Conservation (phyloP, 495 filamentous ascomycete species). For the Aspergillus olivimuriae region DNA sequence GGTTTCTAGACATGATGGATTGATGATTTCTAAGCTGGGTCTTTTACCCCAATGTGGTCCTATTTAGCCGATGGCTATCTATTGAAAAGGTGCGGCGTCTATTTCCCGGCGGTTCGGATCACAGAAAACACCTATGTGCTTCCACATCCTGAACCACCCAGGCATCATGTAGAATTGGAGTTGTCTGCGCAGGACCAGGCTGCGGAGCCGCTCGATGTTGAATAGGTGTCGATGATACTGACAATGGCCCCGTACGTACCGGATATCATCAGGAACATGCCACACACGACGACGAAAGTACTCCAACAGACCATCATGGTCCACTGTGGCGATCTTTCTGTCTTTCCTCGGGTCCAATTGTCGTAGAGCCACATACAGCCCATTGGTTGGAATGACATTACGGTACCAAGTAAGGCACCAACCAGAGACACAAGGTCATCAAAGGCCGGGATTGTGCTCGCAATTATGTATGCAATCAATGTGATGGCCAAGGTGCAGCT, state of each 20-base stretch:
- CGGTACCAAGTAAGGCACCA: slow-evolving; percentile 45
- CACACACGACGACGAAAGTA: slow-evolving; percentile 11
- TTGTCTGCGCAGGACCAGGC: slow-evolving; percentile 17
- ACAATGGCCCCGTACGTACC: slow-evolving; percentile 47
- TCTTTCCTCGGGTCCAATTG: too few species aligned
- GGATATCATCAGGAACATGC: slow-evolving; percentile 43
- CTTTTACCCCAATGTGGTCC: too few species aligned
- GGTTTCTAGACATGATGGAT: too few species aligned
- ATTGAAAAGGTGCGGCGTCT: too few species aligned
- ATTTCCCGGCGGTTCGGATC: too few species aligned
- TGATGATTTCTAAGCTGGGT: too few species aligned
- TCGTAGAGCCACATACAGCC: slow-evolving; percentile 37
- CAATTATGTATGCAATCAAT: slow-evolving; percentile 42
- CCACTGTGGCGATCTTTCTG: slow-evolving; percentile 5
- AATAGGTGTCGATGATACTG: slow-evolving; percentile 41
- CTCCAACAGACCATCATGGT: slow-evolving; percentile 11
- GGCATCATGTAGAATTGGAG: slow-evolving; percentile 2
- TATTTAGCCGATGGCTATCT: too few species aligned
- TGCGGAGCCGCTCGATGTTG: neutral
- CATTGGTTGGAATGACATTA: slow-evolving; percentile 21
- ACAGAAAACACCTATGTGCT: too few species aligned
- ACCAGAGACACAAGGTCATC: slow-evolving; percentile 45
- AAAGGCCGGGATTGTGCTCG: slow-evolving; percentile 32
- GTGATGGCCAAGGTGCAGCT: slow-evolving; percentile 48
- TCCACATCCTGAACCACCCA: too few species aligned